Percentiles rank a stretch among this genome's conserved stretches.
These are phyloP conservation scores for Ceratobasidium sp. DNA, from an alignment of 1,284 basidiomycete species.

Conservation along the genomic window DNA sequence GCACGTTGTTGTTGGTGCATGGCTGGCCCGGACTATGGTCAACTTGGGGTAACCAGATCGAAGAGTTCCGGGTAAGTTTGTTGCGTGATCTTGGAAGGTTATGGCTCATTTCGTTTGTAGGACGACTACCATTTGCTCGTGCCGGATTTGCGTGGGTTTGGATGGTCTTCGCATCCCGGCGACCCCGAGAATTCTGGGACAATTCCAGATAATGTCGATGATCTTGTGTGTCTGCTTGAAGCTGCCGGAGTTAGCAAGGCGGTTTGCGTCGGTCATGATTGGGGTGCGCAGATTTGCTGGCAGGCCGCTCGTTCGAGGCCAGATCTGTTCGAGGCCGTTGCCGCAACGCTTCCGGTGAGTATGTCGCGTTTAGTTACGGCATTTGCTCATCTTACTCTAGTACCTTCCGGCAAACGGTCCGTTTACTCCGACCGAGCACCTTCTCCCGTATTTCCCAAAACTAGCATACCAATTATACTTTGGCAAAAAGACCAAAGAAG, in stretches of 20 bases:
- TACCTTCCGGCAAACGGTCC: slow-evolving; percentile 60
- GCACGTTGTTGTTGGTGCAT: slow-evolving; percentile 68
- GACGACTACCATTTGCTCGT: slow-evolving; percentile 64
- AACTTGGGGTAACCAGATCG: slow-evolving; percentile 71
- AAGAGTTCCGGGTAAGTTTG: slow-evolving; percentile 60
- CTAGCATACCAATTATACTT: slow-evolving; percentile 61
- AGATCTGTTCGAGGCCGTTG: slow-evolving; percentile 64
- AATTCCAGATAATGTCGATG: slow-evolving; percentile 64
- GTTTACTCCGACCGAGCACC: slow-evolving; percentile 56
- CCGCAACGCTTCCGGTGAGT: slow-evolving; percentile 67
- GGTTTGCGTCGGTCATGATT: slow-evolving; percentile 73
- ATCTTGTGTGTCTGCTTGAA: slow-evolving; percentile 65
- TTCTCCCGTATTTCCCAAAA: slow-evolving; percentile 56
- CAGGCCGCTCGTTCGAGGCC: slow-evolving; percentile 69
- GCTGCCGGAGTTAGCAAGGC: slow-evolving; percentile 57
- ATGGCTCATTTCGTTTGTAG: slow-evolving; percentile 47
- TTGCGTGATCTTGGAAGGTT: background rate
- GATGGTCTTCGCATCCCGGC: slow-evolving; percentile 65
- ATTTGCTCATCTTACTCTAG: slow-evolving; percentile 47
- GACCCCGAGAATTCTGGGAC: slow-evolving; percentile 62
- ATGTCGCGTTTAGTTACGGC: slow-evolving; percentile 2
- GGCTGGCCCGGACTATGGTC: slow-evolving; percentile 79
- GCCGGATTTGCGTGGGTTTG: slow-evolving; percentile 71
- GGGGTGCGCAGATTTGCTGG: slow-evolving; percentile 69
- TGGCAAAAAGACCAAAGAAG: slow-evolving; percentile 55